Evolutionary conservation across 495 filamentous ascomycete genomes (phyloP).

Genomic region (Talaromyces wortmannii): DNA sequence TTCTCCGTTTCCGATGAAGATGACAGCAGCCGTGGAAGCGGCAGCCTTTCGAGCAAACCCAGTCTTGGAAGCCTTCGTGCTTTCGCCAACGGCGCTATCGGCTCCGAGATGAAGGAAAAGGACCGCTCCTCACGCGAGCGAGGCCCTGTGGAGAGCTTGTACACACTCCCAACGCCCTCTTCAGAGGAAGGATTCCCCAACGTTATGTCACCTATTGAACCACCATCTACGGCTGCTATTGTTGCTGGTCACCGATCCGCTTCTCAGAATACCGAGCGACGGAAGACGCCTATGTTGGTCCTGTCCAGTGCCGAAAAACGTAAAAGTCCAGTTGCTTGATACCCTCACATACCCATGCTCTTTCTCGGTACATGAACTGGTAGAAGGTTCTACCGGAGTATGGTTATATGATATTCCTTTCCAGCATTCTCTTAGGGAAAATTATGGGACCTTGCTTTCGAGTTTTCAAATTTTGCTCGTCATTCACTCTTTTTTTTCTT

Average conservation of each 20-base stretch:
- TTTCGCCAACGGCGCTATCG: conserved; percentile 75
- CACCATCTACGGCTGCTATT: conserved; percentile 39
- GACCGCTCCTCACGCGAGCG: conserved; percentile 54
- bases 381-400: conserved; percentile 1
- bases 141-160: conserved; percentile 42
- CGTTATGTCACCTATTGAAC: conserved; percentile 30
- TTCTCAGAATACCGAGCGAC: conserved; percentile 50
- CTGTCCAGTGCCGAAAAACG: conserved; percentile 87
- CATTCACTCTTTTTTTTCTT: background rate
- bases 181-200: conserved; percentile 59
- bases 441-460: background rate
- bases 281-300: conserved; percentile 80
- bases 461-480: background rate
- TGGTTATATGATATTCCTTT: background rate
- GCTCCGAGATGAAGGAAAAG: conserved; percentile 69
- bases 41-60: conserved; percentile 70
- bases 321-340: conserved; percentile 61
- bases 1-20: conserved; percentile 80
- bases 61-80: conserved; percentile 76
- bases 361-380: background rate
- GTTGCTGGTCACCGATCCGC: conserved; percentile 39
- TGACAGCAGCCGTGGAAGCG: conserved; percentile 69
- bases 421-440: conserved; percentile 1
- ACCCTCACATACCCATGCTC: background rate
- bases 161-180: conserved; percentile 25